phyloP scores from a whole-genome alignment of 2,329 filamentous ascomycete species.

The Amauroascus niger region DNA sequence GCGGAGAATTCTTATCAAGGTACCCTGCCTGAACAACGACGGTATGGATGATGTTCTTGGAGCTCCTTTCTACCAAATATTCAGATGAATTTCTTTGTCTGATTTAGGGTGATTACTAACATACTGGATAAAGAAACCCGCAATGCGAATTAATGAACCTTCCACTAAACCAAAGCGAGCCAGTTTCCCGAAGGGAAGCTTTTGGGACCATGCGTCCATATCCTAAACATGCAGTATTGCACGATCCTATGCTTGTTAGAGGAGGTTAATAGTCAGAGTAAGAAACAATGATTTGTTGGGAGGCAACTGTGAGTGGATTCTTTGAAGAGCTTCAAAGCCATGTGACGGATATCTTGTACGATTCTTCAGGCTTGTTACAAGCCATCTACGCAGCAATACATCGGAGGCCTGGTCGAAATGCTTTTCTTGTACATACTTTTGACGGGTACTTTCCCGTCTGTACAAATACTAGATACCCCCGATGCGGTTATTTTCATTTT shows the following conservation, averaged over 20 bases:
- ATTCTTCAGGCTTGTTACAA: neutral
- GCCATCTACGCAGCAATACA: neutral
- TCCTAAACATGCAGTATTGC: neutral
- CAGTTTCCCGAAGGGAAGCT: neutral
- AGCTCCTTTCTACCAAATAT: neutral
- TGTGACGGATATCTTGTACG: neutral
- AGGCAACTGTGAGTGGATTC: too few species aligned
- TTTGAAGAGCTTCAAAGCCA: neutral
- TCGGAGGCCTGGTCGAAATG: too few species aligned
- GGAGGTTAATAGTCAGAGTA: neutral
- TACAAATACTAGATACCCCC: constrained; percentile 11
- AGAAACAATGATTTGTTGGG: too few species aligned
- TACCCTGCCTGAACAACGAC: neutral
- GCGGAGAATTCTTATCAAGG: neutral
- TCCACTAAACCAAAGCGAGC: neutral
- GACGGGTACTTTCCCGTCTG: neutral
- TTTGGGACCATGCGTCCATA: neutral
- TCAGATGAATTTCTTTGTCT: neutral
- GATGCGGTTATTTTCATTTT: neutral
- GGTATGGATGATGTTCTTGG: constrained; percentile 4
- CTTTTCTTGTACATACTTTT: neutral
- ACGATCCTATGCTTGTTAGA: neutral
- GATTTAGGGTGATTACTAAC: neutral
- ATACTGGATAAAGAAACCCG: neutral
- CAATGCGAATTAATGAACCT: neutral